phyloP scores from a whole-genome alignment of 139 green algal species.

The Chlamydomonas sphaeroides region DNA sequence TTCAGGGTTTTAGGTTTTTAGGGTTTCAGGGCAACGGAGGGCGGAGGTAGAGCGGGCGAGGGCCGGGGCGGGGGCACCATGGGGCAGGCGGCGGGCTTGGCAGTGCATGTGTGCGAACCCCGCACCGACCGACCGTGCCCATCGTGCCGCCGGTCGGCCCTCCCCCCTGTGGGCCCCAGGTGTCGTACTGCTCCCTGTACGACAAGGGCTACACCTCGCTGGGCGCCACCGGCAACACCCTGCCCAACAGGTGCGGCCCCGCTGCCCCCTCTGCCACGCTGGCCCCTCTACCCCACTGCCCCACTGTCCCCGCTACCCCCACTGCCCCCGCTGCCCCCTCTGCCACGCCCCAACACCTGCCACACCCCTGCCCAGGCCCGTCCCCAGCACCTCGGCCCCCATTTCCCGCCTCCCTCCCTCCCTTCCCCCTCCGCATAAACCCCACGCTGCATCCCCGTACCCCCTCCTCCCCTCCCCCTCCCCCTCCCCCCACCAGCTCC shows the following conservation, averaged over 20 bases:
- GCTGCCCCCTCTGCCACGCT: not conserved
- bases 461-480: not conserved
- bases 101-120: no score
- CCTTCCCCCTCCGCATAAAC: not conserved
- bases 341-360: not conserved
- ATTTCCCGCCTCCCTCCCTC: not conserved
- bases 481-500: constrained; percentile 48
- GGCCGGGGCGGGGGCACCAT: no score
- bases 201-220: constrained; percentile 91
- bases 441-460: no score
- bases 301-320: not conserved
- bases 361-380: no score
- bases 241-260: constrained; percentile 73
- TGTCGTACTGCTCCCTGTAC: constrained; percentile 90
- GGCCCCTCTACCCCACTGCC: not conserved
- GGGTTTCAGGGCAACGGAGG: no score
- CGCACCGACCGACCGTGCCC: no score
- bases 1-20: no score
- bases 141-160: no score
- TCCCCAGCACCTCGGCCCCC: not conserved
- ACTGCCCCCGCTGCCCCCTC: not conserved
- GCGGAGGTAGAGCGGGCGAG: no score
- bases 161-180: not conserved
- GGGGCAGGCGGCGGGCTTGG: no score
- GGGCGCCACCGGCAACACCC: constrained; percentile 76